Evolutionary conservation across 306 rosid species (phyloP).

Genomic region (Glycyrrhiza uralensis): DNA sequence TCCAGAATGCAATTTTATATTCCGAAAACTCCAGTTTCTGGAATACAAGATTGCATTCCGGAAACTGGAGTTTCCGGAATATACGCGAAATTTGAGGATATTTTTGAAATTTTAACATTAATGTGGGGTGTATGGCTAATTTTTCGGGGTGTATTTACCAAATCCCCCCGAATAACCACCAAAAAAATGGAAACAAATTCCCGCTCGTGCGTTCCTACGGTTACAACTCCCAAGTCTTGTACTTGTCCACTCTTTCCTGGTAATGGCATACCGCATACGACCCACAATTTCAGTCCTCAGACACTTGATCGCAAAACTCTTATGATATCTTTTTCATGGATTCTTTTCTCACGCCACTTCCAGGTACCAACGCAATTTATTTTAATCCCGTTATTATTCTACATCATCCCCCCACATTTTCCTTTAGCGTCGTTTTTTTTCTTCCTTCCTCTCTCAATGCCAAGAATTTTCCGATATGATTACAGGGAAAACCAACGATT

Average conservation of each 20-base stretch:
- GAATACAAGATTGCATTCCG: too few species aligned
- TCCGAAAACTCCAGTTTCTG: too few species aligned
- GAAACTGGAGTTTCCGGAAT: too few species aligned
- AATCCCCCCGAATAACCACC: too few species aligned
- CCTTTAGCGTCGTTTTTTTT: not conserved
- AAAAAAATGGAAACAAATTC: not conserved
- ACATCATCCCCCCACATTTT: not conserved
- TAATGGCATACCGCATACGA: too few species aligned
- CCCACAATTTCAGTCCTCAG: too few species aligned
- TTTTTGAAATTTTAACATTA: too few species aligned
- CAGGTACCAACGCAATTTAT: not conserved
- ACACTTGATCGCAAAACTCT: not conserved
- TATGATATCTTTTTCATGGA: slow-evolving; percentile 13
- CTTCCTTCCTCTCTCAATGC: not conserved
- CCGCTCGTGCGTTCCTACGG: slow-evolving; percentile 14
- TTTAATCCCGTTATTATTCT: not conserved
- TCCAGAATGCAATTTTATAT: too few species aligned
- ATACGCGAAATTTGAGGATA: too few species aligned
- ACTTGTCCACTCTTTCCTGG: not conserved
- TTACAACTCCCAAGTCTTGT: not conserved
- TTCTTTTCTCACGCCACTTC: slow-evolving; percentile 2
- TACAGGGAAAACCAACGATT: slow-evolving; percentile 7
- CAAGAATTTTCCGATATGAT: not conserved
- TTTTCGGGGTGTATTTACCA: too few species aligned
- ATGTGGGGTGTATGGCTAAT: too few species aligned